Base-by-base conservation (phyloP, 495 filamentous ascomycete species). In the Terfezia boudieri region DNA sequence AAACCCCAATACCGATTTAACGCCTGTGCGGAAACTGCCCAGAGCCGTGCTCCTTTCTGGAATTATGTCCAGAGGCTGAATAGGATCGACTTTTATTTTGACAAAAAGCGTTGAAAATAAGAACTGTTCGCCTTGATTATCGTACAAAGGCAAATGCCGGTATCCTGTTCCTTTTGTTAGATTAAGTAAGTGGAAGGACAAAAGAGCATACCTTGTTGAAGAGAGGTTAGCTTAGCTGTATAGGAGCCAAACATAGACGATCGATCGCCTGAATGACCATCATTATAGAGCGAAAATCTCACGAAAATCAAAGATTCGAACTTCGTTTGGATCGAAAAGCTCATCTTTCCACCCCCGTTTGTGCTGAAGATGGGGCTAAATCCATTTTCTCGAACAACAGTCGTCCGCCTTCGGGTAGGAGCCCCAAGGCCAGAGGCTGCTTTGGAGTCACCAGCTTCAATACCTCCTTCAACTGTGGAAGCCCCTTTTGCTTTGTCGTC, bases 51-150 rank as follows among this genome's bases (percentile, higher is more conserved):
- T 43, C 37, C 20, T 53, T 51, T 20, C 50, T 63, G 12, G 70
- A 65, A 36, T 68, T 67, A 9, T 71, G 60, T 78, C 75, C 54
- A 76, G 66, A 48, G 70, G 71, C 3, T 69, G 71, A n/a, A 71
- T 64, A n/a, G 71, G 71, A 23, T 71, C 70, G 46, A 77, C 86
- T 54, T 78, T 76, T 66, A 96, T 83, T 56, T 76, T 77, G 67
- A 86, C 90, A 68, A 98, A 94, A 37, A 98, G 70, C 0, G 84
- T 92, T n/a, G 90, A 93, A 67, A 92, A 92, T 22, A 93, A 71
- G 65, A 86, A 95, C 57, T 84, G 84, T 54, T 95, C 86, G 53
- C 89, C 90, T 55, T 84, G 82, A 49, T 75, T 73, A 67, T 94
- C 84, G 61, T 80, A 81, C n/a, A 98, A 73, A n/a, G 89, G 90